Evolutionary conservation across 2,329 filamentous ascomycete species (phyloP).

Genomic region (Colletotrichum tropicale): DNA sequence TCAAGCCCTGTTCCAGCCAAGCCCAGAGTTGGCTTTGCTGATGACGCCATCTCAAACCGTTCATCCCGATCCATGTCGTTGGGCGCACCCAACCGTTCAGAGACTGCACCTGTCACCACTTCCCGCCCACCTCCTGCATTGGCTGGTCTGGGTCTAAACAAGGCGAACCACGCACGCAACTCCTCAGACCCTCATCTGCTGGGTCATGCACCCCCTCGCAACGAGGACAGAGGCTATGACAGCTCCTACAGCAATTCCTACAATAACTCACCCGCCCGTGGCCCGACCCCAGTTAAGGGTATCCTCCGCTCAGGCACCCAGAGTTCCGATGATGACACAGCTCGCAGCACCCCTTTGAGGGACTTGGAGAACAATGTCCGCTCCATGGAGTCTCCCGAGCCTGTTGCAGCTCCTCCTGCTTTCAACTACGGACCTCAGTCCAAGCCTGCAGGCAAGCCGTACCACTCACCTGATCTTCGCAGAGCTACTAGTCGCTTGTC

Average conservation of each 20-base stretch:
- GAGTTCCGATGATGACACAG: slow-evolving; percentile 59
- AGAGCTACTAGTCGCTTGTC: slow-evolving; percentile 86
- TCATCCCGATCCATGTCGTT: slow-evolving; percentile 58
- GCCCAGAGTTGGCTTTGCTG: slow-evolving; percentile 62
- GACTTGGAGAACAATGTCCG: slow-evolving; percentile 57
- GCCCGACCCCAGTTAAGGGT: slow-evolving; percentile 39
- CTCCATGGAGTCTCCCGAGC: slow-evolving; percentile 70
- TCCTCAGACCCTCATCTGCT: slow-evolving; percentile 48
- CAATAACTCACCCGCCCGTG: slow-evolving; percentile 35
- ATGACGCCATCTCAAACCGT: slow-evolving; percentile 53
- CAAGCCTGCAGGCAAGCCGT: slow-evolving; percentile 71
- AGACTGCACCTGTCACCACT: slow-evolving; percentile 52
- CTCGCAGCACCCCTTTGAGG: slow-evolving; percentile 45
- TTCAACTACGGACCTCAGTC: slow-evolving; percentile 79
- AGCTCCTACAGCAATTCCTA: slow-evolving; percentile 32
- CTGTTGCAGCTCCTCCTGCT: slow-evolving; percentile 77
- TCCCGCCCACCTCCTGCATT: slow-evolving; percentile 38
- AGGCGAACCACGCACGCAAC: slow-evolving; percentile 47
- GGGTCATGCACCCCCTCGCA: slow-evolving; percentile 23
- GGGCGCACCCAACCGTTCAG: slow-evolving; percentile 46
- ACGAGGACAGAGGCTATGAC: slow-evolving; percentile 26
- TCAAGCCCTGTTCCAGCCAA: slow-evolving; percentile 32
- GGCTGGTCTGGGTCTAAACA: slow-evolving; percentile 29
- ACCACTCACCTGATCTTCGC: slow-evolving; percentile 78
- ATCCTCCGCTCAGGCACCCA: slow-evolving; percentile 35